Evolutionary conservation across 257 asterid species (phyloP).

Genomic region (Solanum chmielewskii): DNA sequence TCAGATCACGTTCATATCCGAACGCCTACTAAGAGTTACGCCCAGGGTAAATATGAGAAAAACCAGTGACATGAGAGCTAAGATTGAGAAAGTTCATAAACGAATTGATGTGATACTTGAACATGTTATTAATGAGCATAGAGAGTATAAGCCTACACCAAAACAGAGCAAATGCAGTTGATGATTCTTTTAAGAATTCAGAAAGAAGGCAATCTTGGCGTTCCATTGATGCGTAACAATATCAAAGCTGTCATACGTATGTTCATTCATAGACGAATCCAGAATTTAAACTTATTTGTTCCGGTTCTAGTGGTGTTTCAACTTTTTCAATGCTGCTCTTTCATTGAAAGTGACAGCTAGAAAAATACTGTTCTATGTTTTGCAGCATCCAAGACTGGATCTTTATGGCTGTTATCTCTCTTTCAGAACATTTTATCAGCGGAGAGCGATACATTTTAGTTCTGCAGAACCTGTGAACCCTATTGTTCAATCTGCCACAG

Average conservation of each 20-base stretch:
- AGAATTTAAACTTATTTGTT: neutral
- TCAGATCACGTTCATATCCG: neutral
- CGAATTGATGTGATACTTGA: conserved; percentile 12
- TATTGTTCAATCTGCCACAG: neutral
- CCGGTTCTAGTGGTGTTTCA: neutral
- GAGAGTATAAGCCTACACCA: neutral
- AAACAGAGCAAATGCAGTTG: neutral
- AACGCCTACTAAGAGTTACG: neutral
- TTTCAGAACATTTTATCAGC: conserved; percentile 10
- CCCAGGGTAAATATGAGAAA: neutral
- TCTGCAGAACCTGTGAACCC: neutral
- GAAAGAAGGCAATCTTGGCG: neutral
- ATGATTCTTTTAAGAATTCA: conserved; percentile 10
- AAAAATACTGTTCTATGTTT: neutral
- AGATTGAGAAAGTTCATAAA: neutral
- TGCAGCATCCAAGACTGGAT: neutral
- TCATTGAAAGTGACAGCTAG: neutral
- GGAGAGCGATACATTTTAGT: neutral
- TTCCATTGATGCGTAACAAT: neutral
- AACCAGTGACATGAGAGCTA: too few relatives aligned
- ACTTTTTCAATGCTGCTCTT: neutral
- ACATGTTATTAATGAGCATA: conserved; percentile 10
- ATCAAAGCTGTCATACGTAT: conserved; percentile 11
- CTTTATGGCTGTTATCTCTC: neutral
- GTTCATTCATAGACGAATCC: neutral